phyloP scores from a whole-genome alignment of 2,329 filamentous ascomycete genomes.

The Lasiodiplodia sp. region DNA sequence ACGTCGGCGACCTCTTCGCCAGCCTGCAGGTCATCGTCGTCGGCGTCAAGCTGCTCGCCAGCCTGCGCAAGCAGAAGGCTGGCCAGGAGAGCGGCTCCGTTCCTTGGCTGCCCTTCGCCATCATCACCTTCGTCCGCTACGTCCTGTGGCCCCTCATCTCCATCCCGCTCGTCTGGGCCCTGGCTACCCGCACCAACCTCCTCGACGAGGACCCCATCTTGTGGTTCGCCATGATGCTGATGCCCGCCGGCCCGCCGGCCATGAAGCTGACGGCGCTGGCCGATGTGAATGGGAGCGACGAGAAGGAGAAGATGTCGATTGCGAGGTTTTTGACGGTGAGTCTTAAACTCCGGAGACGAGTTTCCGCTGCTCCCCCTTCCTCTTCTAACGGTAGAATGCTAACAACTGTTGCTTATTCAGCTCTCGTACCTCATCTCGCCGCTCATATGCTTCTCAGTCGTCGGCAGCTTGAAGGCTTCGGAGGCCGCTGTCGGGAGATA shows the following conservation, averaged over 20 bases:
- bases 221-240: slow-evolving; percentile 71
- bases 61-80: slow-evolving; percentile 57
- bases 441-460: slow-evolving; percentile 53
- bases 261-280: slow-evolving; percentile 62
- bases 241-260: slow-evolving; percentile 63
- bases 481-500: slow-evolving; percentile 39
- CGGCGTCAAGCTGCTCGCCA: slow-evolving; percentile 68
- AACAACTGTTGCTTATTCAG: slow-evolving; percentile 34
- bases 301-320: slow-evolving; percentile 60
- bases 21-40: slow-evolving; percentile 71
- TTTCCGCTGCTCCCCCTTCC: neutral
- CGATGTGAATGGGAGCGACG: slow-evolving; percentile 56
- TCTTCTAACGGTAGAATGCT: neutral
- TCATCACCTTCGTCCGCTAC: slow-evolving; percentile 65
- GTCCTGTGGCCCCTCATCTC: slow-evolving; percentile 66
- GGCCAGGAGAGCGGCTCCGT: slow-evolving; percentile 52
- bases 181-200: slow-evolving; percentile 61
- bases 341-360: neutral
- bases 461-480: slow-evolving; percentile 51
- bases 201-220: slow-evolving; percentile 66
- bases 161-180: slow-evolving; percentile 62
- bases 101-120: slow-evolving; percentile 58
- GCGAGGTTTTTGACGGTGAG: slow-evolving; percentile 60
- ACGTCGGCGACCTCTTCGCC: slow-evolving; percentile 70
- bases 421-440: slow-evolving; percentile 54